Percentiles rank a stretch among this genome's conserved stretches.
phyloP scores from a whole-genome alignment of 371 early-diverging fungal genomes.

The Apophysomyces trapeziformis region DNA sequence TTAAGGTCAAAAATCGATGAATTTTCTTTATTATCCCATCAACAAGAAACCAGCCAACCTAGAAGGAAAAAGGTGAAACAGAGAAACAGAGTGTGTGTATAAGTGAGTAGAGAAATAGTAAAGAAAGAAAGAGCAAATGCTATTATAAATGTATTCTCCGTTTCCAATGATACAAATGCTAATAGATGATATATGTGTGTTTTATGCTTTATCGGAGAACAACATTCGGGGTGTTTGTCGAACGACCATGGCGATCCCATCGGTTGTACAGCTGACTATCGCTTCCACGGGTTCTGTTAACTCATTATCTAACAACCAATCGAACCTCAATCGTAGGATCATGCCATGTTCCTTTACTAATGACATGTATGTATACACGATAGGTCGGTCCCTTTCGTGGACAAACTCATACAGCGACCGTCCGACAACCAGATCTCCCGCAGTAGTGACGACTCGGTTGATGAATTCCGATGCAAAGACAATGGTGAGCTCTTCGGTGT shows the following conservation, averaged over 20 bases:
- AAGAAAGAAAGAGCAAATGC: too few relatives aligned
- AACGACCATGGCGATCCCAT: conserved; percentile 48
- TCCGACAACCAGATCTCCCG: conserved; percentile 26
- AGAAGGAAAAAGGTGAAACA: too few relatives aligned
- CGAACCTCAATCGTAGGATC: conserved; percentile 43
- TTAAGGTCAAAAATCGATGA: too few relatives aligned
- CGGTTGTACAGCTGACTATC: conserved; percentile 46
- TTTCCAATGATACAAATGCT: not conserved
- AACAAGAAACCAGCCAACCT: too few relatives aligned
- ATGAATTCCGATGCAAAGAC: conserved; percentile 32
- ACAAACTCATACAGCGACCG: conserved; percentile 33
- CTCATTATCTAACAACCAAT: conserved; percentile 36
- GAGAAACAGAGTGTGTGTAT: too few relatives aligned
- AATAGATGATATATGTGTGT: not conserved
- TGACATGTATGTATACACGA: conserved; percentile 29
- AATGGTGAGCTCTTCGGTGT: conserved; percentile 31
- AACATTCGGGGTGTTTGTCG: conserved; percentile 16
- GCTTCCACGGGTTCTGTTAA: conserved; percentile 31
- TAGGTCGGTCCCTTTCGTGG: conserved; percentile 24
- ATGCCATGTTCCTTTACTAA: conserved; percentile 33
- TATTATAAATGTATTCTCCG: too few relatives aligned
- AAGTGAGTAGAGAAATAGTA: too few relatives aligned
- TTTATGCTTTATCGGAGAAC: not conserved
- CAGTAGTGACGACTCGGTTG: conserved; percentile 27
- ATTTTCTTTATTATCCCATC: too few relatives aligned